phyloP scores from a whole-genome alignment of 78 protist genomes.

The Dictyostelium firmibasis region DNA sequence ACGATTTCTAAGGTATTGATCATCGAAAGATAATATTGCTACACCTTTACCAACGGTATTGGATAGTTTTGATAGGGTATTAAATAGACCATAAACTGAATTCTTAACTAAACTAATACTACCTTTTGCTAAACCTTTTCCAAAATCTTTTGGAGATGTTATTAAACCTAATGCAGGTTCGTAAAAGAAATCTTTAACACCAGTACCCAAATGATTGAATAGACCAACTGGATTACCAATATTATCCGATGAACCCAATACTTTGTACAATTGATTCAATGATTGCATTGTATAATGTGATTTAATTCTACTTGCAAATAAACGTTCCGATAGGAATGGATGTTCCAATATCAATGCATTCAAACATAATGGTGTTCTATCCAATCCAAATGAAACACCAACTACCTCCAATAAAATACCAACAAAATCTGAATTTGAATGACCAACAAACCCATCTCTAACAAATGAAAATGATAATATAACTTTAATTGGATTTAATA shows the following conservation, averaged over 20 bases:
- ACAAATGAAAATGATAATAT: constrained; percentile 75
- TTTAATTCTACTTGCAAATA: constrained; percentile 49
- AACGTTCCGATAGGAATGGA: constrained; percentile 72
- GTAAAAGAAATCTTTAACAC: constrained; percentile 89
- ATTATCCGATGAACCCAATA: constrained; percentile 86
- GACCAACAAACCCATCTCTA: constrained; percentile 62
- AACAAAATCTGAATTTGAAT: constrained; percentile 18
- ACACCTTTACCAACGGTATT: constrained; percentile 82
- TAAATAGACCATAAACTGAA: constrained; percentile 81
- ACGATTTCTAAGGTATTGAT: constrained; percentile 67
- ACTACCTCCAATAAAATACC: constrained; percentile 48
- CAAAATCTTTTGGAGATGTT: constrained; percentile 82
- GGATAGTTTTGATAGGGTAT: constrained; percentile 78
- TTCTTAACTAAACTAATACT: constrained; percentile 62
- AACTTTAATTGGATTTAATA: constrained; percentile 79
- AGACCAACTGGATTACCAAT: constrained; percentile 93
- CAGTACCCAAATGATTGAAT: constrained; percentile 82
- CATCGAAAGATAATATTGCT: constrained; percentile 81
- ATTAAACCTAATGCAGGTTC: constrained; percentile 91
- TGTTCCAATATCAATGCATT: constrained; percentile 78
- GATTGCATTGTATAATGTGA: constrained; percentile 78
- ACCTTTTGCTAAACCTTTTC: constrained; percentile 83
- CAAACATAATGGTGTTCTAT: constrained; percentile 64
- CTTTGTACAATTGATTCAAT: constrained; percentile 65
- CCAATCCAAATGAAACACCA: constrained; percentile 69